Evolutionary conservation across 306 rosid genomes (phyloP), one percentile per base, ranked within the genome.

Genomic region (Prinsepia uniflora): DNA sequence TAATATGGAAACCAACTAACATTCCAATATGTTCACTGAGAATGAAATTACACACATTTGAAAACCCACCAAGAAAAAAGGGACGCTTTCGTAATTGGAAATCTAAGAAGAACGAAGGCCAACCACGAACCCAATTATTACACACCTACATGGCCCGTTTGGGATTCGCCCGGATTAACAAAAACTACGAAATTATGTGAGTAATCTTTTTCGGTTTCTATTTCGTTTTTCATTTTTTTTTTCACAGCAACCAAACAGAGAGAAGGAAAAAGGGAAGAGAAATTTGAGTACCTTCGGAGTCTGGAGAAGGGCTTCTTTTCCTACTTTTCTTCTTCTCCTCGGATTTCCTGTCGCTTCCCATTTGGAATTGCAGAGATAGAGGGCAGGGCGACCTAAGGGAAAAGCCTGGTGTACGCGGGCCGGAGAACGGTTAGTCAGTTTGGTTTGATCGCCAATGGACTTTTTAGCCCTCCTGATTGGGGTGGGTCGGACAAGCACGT

Each of bases 331-430:
- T 75, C 82, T 74, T 81, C 79, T 83, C 86, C 78, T 81, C 84
- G 8, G 88, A 76, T 80, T 83, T 87, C 73, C 92, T 75, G 14
- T 90, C 97, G 87, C 95, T 90, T 77, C 95, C 92, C 98, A 94
- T 94, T 56, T 8, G 8, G 57, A 12, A 20, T 57, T 45, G 7
- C 59, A 47, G 40, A 67, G 30, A 61, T 5, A 2, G 42, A 58
- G 42, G 6, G 42, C 5, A 7, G 9, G 10, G 58, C 10, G 4
- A 18, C 58, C 58, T 18, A 53, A 18, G 58, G 12, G 30, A 11
- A 24, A 53, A 18, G 58, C 6, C 58, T 53, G 58, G 24, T 10
- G 20, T 53, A 20, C 36, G 8, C 39, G 62, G 40, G 39, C 22
- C 40, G 62, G 13, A 9, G 14, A 19, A 19, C 39, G 15, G 61